phyloP scores from a whole-genome alignment of 2,329 filamentous ascomycete genomes.

The Aspergillus ochraceoroseus region DNA sequence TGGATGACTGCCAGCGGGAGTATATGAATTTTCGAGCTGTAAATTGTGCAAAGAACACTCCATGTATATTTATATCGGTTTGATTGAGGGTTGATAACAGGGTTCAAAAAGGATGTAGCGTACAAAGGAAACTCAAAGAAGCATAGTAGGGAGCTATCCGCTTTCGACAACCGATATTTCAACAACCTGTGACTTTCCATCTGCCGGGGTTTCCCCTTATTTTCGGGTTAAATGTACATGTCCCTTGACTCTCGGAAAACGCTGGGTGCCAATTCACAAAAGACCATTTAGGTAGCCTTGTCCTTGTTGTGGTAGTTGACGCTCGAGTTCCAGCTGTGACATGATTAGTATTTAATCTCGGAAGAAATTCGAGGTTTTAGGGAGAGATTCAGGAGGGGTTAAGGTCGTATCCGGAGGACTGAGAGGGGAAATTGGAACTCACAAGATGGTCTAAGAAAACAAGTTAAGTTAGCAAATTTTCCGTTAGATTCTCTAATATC shows the following conservation, averaged over 20 bases:
- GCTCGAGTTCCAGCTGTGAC: slow-evolving; percentile 75
- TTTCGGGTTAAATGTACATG: slow-evolving; percentile 34
- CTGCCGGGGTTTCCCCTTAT: slow-evolving; percentile 9
- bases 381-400: not conserved
- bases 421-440: slow-evolving; percentile 37
- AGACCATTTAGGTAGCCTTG: slow-evolving; percentile 50
- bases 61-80: not conserved
- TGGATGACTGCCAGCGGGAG: no score
- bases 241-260: slow-evolving; percentile 12
- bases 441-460: slow-evolving; percentile 58
- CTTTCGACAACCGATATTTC: slow-evolving; percentile 20
- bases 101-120: slow-evolving; percentile 3
- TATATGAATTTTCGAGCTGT: no score
- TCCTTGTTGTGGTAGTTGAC: slow-evolving; percentile 98
- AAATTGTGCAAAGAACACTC: not conserved
- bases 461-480: slow-evolving; percentile 7
- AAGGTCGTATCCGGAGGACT: not conserved
- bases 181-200: slow-evolving; percentile 11
- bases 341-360: slow-evolving; percentile 17
- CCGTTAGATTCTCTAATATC: not conserved
- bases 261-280: slow-evolving; percentile 3
- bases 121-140: slow-evolving; percentile 20
- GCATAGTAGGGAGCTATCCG: slow-evolving; percentile 17
- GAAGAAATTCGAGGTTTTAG: not conserved
- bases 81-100: not conserved